Evolutionary conservation across 2,329 filamentous ascomycete genomes (phyloP).

Genomic region (Sporothrix euskadiensis): DNA sequence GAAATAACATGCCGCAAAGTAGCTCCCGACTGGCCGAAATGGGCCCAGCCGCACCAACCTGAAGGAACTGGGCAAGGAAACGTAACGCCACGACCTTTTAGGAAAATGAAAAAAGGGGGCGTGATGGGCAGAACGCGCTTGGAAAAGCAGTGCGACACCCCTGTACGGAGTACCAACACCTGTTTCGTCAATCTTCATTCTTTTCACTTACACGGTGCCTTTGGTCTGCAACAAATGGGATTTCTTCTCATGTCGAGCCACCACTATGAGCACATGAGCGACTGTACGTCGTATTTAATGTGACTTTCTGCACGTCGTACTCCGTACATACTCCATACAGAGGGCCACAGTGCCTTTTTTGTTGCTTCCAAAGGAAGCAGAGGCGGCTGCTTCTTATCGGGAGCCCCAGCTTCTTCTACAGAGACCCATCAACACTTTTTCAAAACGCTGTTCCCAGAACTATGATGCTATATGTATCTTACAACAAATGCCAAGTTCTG

Average conservation of each 20-base stretch:
- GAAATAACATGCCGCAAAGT: not conserved
- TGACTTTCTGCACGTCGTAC: too few species aligned
- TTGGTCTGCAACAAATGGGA: not conserved
- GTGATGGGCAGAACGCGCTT: not conserved
- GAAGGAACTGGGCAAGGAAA: not conserved
- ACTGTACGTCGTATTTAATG: not conserved
- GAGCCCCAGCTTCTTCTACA: not conserved
- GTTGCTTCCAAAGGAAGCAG: not conserved
- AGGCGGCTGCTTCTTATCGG: not conserved
- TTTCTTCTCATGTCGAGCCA: not conserved
- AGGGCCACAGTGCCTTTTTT: not conserved
- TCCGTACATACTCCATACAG: too few species aligned
- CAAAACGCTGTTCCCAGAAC: not conserved
- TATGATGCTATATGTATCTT: too few species aligned
- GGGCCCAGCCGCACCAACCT: constrained; percentile 6
- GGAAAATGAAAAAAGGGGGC: constrained; percentile 16
- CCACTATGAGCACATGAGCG: not conserved
- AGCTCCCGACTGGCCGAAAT: constrained; percentile 9
- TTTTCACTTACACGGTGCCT: constrained; percentile 22
- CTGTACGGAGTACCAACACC: not conserved
- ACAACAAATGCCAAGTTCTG: not conserved
- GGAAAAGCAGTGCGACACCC: not conserved
- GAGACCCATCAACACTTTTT: not conserved
- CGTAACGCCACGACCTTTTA: not conserved
- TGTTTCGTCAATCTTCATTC: not conserved